Evolutionary conservation across 768 basidiomycete genomes (phyloP).

Genomic region (Agaricus subrufescens): DNA sequence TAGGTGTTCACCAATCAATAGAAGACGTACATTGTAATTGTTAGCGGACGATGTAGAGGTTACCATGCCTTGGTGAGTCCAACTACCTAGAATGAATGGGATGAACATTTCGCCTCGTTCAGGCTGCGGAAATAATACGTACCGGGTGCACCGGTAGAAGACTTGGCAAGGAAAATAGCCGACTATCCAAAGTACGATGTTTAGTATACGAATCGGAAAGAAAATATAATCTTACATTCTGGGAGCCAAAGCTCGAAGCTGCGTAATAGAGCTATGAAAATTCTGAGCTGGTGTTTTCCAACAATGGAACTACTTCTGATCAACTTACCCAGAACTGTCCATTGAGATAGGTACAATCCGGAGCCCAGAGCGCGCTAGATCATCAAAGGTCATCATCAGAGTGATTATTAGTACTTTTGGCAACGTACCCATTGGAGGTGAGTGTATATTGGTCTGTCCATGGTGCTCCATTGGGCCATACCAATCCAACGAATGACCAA

Average conservation of each 20-base stretch:
- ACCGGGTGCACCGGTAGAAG: slow-evolving; percentile 42
- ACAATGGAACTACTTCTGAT: background rate
- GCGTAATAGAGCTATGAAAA: slow-evolving; percentile 45
- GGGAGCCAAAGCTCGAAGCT: slow-evolving; percentile 50
- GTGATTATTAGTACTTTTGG: background rate
- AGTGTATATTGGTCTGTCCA: slow-evolving; percentile 48
- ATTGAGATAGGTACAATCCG: slow-evolving; percentile 30
- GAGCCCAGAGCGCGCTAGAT: slow-evolving; percentile 33
- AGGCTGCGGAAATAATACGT: background rate
- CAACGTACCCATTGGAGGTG: slow-evolving; percentile 36
- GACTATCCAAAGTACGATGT: slow-evolving; percentile 24
- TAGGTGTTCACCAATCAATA: background rate
- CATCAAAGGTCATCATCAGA: background rate
- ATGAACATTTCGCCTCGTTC: background rate
- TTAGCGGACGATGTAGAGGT: slow-evolving; percentile 34
- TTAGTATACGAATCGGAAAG: background rate
- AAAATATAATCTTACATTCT: slow-evolving; percentile 29
- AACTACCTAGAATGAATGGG: slow-evolving; percentile 26
- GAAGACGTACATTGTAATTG: slow-evolving; percentile 34
- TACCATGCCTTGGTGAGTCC: slow-evolving; percentile 42
- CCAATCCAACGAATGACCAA: slow-evolving; percentile 40
- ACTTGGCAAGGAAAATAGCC: slow-evolving; percentile 52
- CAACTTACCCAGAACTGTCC: slow-evolving; percentile 23
- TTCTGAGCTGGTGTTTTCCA: background rate
- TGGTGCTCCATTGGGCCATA: slow-evolving; percentile 46